These are phyloP conservation scores for Chlorella sp. DNA, from an alignment of 139 green algal species.

Conservation along the genomic window DNA sequence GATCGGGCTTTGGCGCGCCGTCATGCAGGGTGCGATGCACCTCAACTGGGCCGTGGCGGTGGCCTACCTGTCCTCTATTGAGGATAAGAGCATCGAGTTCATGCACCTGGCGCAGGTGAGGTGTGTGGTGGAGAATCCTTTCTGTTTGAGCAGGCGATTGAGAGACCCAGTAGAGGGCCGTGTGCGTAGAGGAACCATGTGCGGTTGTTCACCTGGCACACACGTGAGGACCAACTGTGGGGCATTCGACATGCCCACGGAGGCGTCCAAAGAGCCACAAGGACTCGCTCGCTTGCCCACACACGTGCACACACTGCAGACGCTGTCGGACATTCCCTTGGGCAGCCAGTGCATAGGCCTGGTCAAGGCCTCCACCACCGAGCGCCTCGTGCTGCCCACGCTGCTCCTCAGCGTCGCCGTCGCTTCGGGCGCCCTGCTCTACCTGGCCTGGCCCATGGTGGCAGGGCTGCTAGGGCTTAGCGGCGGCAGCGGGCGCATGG, in stretches of 20 bases:
- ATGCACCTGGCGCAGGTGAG: neutral
- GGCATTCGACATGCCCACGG: no score
- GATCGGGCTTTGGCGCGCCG: neutral
- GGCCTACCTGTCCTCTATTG: neutral
- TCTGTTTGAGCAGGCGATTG: no score
- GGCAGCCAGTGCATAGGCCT: neutral
- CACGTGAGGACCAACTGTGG: no score
- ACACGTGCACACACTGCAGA: no score
- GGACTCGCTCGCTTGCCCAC: no score
- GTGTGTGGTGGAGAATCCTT: neutral
- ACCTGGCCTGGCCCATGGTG: neutral
- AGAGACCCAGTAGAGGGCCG: no score
- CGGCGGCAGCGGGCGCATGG: no score
- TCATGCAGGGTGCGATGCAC: neutral
- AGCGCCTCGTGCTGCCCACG: neutral
- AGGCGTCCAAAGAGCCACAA: no score
- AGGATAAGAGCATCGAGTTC: neutral
- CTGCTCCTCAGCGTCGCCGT: neutral
- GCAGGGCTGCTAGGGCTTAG: no score
- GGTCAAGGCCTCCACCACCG: neutral
- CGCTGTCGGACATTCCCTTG: neutral
- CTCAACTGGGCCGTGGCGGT: neutral
- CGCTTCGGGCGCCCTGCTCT: neutral
- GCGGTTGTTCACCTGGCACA: no score
- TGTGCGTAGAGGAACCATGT: no score